These are phyloP conservation scores for Plectosphaerella plurivora DNA, from an alignment of 2,329 filamentous ascomycete genomes.

Conservation along the genomic window DNA sequence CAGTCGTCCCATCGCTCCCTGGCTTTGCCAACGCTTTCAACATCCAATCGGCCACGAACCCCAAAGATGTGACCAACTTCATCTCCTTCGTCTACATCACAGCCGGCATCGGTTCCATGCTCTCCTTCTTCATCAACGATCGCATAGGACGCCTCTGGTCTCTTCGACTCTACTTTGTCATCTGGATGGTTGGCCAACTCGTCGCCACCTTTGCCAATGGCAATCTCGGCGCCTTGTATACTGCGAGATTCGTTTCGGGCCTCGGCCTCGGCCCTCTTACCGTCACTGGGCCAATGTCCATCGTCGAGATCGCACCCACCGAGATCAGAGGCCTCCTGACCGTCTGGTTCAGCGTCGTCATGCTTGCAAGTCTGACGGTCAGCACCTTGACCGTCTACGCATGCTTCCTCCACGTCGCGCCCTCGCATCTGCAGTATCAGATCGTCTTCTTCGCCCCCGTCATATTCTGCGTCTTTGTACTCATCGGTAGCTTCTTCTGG, in stretches of 20 bases:
- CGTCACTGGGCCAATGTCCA: slow-evolving; percentile 37
- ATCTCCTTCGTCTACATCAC: slow-evolving; percentile 28
- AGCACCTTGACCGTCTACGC: slow-evolving; percentile 37
- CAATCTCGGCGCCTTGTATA: slow-evolving; percentile 58
- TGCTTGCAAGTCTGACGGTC: slow-evolving; percentile 25
- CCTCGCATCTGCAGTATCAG: slow-evolving; percentile 55
- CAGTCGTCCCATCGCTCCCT: slow-evolving; percentile 24
- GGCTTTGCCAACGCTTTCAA: slow-evolving; percentile 29
- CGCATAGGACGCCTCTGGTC: slow-evolving; percentile 33
- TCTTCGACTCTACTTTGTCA: slow-evolving; percentile 27
- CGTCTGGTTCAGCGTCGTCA: slow-evolving; percentile 43
- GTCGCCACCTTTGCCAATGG: slow-evolving; percentile 33
- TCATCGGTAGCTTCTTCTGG: slow-evolving; percentile 46
- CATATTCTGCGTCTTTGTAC: slow-evolving; percentile 48
- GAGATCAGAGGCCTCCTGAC: slow-evolving; percentile 47
- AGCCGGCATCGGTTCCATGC: slow-evolving; percentile 10
- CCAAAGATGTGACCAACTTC: slow-evolving; percentile 22
- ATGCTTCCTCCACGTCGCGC: slow-evolving; percentile 35
- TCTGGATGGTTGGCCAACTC: slow-evolving; percentile 28
- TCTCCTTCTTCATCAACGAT: slow-evolving; percentile 36
- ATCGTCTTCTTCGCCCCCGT: slow-evolving; percentile 13
- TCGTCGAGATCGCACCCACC: slow-evolving; percentile 45
- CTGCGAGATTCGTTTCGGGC: slow-evolving; percentile 53
- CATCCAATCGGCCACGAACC: slow-evolving; percentile 17
- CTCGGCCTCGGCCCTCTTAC: slow-evolving; percentile 47